These are phyloP conservation scores for Vigna mungo DNA, from an alignment of 306 rosid species.

Conservation along the genomic window DNA sequence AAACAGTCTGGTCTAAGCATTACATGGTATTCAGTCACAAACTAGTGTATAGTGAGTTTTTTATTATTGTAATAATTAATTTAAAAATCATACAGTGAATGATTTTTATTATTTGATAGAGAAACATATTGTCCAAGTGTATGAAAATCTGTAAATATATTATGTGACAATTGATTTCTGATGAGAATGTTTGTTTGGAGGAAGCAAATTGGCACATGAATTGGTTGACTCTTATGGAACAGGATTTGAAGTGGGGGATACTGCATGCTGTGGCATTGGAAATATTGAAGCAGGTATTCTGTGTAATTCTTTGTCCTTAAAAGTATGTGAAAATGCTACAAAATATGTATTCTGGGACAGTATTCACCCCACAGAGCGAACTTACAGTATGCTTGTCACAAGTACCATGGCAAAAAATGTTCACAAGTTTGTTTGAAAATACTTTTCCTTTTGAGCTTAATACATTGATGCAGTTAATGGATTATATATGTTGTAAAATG, in stretches of 20 bases:
- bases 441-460: background rate
- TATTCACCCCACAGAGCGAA: slow-evolving; percentile 58
- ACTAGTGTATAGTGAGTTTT: no score
- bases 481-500: background rate
- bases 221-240: slow-evolving; percentile 7
- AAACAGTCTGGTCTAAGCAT: no score
- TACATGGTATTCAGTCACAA: no score
- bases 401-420: background rate
- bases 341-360: slow-evolving; percentile 77
- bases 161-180: no score
- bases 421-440: slow-evolving; percentile 46
- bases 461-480: background rate
- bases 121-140: no score
- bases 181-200: no score
- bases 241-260: slow-evolving; percentile 57
- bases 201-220: no score
- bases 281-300: slow-evolving; percentile 50
- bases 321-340: slow-evolving; percentile 50
- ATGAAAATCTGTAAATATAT: no score
- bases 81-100: no score
- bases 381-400: slow-evolving; percentile 33
- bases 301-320: slow-evolving; percentile 42
- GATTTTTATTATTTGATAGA: no score
- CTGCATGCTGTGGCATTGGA: slow-evolving; percentile 67
- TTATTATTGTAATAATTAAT: no score